These are phyloP conservation scores for Moricandia arvensis DNA, from an alignment of 345 rosid genomes.

Conservation along the genomic window DNA sequence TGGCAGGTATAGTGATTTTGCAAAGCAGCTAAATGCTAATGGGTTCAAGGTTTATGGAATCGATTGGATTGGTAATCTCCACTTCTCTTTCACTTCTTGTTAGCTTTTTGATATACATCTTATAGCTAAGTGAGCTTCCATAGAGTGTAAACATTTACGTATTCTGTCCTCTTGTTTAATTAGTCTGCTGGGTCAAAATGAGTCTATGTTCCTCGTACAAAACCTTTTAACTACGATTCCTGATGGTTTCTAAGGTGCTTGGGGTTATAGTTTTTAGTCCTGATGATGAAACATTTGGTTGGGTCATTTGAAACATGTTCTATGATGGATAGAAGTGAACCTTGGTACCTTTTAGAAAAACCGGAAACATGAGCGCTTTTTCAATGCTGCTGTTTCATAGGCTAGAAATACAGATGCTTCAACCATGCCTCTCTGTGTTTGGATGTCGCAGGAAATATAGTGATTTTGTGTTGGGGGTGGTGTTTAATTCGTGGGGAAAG, in stretches of 20 bases:
- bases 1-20: slow-evolving; percentile 82
- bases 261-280: neutral
- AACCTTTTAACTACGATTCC: neutral
- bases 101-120: neutral
- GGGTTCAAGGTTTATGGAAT: slow-evolving; percentile 90
- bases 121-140: neutral
- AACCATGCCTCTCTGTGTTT: slow-evolving; percentile 59
- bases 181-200: neutral
- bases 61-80: slow-evolving; percentile 88
- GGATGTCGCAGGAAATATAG: slow-evolving; percentile 59
- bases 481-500: slow-evolving; percentile 52
- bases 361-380: neutral
- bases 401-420: slow-evolving; percentile 40
- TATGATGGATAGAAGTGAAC: too few relatives aligned
- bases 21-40: slow-evolving; percentile 73
- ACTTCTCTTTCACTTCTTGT: neutral
- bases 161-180: neutral
- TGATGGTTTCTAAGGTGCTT: neutral
- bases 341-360: neutral
- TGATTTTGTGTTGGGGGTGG: slow-evolving; percentile 46
- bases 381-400: slow-evolving; percentile 29
- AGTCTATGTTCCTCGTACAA: neutral
- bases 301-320: neutral
- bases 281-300: neutral
- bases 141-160: neutral